Conservation (phyloP, 768 basidiomycete genomes). For the Solioccasus polychromus region DNA sequence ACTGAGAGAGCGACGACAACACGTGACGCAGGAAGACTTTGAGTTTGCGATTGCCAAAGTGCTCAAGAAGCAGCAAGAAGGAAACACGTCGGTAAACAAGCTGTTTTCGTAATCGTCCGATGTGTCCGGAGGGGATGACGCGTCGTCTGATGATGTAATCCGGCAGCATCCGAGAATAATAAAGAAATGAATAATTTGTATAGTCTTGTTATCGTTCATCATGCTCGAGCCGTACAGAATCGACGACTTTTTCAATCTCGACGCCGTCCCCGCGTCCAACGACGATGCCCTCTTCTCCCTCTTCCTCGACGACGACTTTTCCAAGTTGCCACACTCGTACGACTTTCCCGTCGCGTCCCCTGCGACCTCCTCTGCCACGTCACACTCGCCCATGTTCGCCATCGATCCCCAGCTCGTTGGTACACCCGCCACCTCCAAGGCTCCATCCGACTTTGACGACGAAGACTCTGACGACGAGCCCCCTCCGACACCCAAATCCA, state of each 20-base stretch:
- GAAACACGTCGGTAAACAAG: slow-evolving; percentile 92
- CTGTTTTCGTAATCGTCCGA: slow-evolving; percentile 58
- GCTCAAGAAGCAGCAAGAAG: slow-evolving; percentile 95
- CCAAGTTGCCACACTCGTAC: slow-evolving; percentile 28
- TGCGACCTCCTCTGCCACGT: slow-evolving; percentile 16
- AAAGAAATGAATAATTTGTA: neutral
- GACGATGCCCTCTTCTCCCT: slow-evolving; percentile 41
- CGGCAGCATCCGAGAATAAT: slow-evolving; percentile 10
- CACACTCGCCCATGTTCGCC: slow-evolving; percentile 35
- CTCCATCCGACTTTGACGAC: slow-evolving; percentile 41
- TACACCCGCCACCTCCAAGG: slow-evolving; percentile 51
- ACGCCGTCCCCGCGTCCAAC: slow-evolving; percentile 40
- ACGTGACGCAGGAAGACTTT: slow-evolving; percentile 98
- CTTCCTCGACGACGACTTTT: slow-evolving; percentile 44
- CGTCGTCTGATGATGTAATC: slow-evolving; percentile 16
- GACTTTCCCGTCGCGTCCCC: slow-evolving; percentile 33
- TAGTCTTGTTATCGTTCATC: neutral
- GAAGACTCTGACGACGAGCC: slow-evolving; percentile 34
- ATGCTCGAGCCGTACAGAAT: slow-evolving; percentile 33
- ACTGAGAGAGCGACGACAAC: slow-evolving; percentile 88
- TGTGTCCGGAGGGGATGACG: slow-evolving; percentile 9
- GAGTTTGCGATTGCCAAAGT: slow-evolving; percentile 98
- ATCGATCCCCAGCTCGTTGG: slow-evolving; percentile 80
- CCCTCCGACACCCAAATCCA: slow-evolving; percentile 38
- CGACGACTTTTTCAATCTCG: slow-evolving; percentile 66